These are phyloP conservation scores for Penicillium olsonii DNA, from an alignment of 2,329 filamentous ascomycete species.

Conservation along the genomic window DNA sequence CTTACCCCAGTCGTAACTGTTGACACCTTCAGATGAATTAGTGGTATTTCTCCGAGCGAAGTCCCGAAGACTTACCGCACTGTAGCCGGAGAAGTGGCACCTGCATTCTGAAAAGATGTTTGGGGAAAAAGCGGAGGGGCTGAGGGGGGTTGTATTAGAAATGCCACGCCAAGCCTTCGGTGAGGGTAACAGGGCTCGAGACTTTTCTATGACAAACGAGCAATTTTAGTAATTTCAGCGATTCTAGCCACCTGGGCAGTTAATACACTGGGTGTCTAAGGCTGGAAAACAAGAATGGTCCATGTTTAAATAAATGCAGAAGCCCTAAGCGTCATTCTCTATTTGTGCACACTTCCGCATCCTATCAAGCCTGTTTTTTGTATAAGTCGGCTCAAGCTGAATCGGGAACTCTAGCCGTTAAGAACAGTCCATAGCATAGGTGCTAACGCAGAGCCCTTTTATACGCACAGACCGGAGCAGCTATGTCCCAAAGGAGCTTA, in stretches of 20 bases:
- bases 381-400: too few species aligned
- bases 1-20: slow-evolving; percentile 95
- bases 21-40: slow-evolving; percentile 66
- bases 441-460: too few species aligned
- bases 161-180: slow-evolving; percentile 27
- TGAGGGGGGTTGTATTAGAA: slow-evolving; percentile 21
- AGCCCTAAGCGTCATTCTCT: too few species aligned
- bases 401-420: too few species aligned
- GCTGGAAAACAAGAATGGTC: too few species aligned
- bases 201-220: slow-evolving; percentile 1
- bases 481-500: slow-evolving; percentile 7
- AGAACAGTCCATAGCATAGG: too few species aligned
- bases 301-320: too few species aligned
- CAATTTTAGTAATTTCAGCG: too few species aligned
- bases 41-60: not conserved
- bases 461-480: not conserved
- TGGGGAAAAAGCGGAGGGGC: slow-evolving; percentile 13
- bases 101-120: slow-evolving; percentile 56
- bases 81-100: slow-evolving; percentile 79
- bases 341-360: too few species aligned
- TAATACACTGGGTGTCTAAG: not conserved
- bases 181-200: slow-evolving; percentile 12
- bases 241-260: not conserved
- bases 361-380: too few species aligned
- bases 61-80: slow-evolving; percentile 50